Evolutionary conservation across 306 rosid genomes (phyloP).

Genomic region (Gillenia trifoliata): DNA sequence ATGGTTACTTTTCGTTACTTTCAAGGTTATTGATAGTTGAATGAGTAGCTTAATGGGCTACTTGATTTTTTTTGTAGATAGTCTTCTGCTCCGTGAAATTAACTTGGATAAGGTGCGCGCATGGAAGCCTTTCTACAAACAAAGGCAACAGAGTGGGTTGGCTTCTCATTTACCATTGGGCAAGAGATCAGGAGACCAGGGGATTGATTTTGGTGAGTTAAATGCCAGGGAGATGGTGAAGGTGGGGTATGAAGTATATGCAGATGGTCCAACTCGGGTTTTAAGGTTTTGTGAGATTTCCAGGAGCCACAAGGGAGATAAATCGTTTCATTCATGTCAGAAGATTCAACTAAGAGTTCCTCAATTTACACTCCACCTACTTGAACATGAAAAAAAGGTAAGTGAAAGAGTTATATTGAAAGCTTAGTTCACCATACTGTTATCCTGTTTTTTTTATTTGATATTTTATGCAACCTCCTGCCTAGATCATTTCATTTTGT

Average conservation of each 20-base stretch:
- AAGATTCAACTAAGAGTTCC: slow-evolving; percentile 71
- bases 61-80: slow-evolving; percentile 48
- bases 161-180: slow-evolving; percentile 42
- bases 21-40: slow-evolving; percentile 2
- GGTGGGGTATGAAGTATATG: slow-evolving; percentile 86
- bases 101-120: slow-evolving; percentile 83
- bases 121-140: slow-evolving; percentile 78
- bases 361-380: slow-evolving; percentile 59
- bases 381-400: slow-evolving; percentile 73
- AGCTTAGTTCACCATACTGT: slow-evolving; percentile 14
- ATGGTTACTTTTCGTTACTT: not conserved
- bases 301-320: slow-evolving; percentile 49
- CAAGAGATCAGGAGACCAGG: slow-evolving; percentile 35
- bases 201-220: slow-evolving; percentile 21
- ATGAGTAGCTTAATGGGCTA: slow-evolving; percentile 11
- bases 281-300: slow-evolving; percentile 71
- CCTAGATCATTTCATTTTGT: not conserved
- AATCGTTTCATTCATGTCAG: slow-evolving; percentile 35
- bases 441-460: slow-evolving; percentile 15
- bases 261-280: slow-evolving; percentile 92
- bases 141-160: slow-evolving; percentile 52
- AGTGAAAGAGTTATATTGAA: slow-evolving; percentile 21
- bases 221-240: slow-evolving; percentile 45
- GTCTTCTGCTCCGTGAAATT: slow-evolving; percentile 64
- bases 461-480: slow-evolving; percentile 2